A percentile compares a stretch with the other conserved stretches of the same genome.
Evolutionary conservation across 2,329 filamentous ascomycete species (phyloP).

Genomic region (Colletotrichum musae): DNA sequence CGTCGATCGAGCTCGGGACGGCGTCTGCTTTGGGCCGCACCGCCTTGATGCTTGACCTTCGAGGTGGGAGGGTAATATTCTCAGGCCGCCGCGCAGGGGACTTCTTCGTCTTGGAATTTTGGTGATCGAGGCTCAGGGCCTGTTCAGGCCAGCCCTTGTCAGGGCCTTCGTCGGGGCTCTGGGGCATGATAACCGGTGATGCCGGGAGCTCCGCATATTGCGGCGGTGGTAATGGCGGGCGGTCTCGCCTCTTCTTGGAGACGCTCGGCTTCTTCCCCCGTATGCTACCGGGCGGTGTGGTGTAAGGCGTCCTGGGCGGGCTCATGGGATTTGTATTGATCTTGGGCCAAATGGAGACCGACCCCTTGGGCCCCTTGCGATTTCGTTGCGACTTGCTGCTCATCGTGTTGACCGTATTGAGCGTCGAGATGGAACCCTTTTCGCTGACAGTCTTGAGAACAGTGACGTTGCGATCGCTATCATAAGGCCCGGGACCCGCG

Average conservation of each 20-base stretch:
- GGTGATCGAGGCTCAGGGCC: neutral
- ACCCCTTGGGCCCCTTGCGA: constrained; percentile 27
- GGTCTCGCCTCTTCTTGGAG: constrained; percentile 11
- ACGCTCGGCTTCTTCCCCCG: constrained; percentile 13
- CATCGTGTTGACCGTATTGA: constrained; percentile 21
- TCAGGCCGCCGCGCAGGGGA: constrained; percentile 23
- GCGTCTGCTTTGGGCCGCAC: neutral
- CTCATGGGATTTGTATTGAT: constrained; percentile 34
- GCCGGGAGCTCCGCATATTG: constrained; percentile 39
- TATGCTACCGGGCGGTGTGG: constrained; percentile 36
- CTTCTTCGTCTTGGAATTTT: constrained; percentile 9
- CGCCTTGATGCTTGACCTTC: constrained; percentile 22
- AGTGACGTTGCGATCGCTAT: constrained; percentile 44
- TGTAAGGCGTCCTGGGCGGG: constrained; percentile 38
- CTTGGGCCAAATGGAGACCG: constrained; percentile 40
- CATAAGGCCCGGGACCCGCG: constrained; percentile 39
- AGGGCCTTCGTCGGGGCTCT: constrained; percentile 23
- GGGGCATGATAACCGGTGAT: constrained; percentile 22
- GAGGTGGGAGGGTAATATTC: constrained; percentile 23
- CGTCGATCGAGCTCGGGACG: constrained; percentile 20
- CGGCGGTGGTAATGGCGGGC: constrained; percentile 18
- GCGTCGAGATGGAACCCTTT: constrained; percentile 49
- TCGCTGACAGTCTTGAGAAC: constrained; percentile 55
- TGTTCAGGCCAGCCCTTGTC: constrained; percentile 14
- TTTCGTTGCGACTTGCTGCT: constrained; percentile 22